These are phyloP conservation scores for Scopulariopsis brevicaulis DNA, from an alignment of 2,329 filamentous ascomycete genomes.

Conservation along the genomic window DNA sequence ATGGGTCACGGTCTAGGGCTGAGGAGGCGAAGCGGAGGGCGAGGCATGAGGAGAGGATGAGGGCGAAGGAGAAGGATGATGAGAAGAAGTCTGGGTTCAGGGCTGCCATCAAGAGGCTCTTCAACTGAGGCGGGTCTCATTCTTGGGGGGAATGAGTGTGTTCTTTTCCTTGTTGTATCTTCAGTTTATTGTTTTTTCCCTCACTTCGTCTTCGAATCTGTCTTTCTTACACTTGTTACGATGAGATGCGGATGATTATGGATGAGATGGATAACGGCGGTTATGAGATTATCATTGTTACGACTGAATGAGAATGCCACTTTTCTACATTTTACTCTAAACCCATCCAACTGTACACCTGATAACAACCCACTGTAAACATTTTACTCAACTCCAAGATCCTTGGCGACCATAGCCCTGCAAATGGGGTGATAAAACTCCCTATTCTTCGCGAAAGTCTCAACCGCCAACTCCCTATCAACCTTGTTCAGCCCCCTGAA, in stretches of 20 bases:
- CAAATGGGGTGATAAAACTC: constrained; percentile 97
- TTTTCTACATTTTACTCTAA: background rate
- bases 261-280: background rate
- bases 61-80: constrained; percentile 7
- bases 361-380: background rate
- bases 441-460: constrained; percentile 77
- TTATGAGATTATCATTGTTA: background rate
- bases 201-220: background rate
- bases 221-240: background rate
- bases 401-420: constrained; percentile 74
- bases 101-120: constrained; percentile 7
- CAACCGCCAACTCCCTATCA: constrained; percentile 61
- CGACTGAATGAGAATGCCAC: background rate
- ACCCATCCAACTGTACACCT: background rate
- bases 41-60: constrained; percentile 6
- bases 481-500: constrained; percentile 66
- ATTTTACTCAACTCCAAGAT: constrained; percentile 35
- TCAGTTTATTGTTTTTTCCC: background rate
- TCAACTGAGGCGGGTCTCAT: background rate
- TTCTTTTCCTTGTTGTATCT: background rate
- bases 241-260: background rate
- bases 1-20: background rate
- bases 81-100: constrained; percentile 8
- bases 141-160: constrained; percentile 3
- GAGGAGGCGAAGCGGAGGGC: constrained; percentile 8